A percentile compares a stretch with the other conserved stretches of the same genome.
These are phyloP conservation scores for Macrophomina phaseolina DNA, from an alignment of 2,329 filamentous ascomycete species.

Conservation along the genomic window DNA sequence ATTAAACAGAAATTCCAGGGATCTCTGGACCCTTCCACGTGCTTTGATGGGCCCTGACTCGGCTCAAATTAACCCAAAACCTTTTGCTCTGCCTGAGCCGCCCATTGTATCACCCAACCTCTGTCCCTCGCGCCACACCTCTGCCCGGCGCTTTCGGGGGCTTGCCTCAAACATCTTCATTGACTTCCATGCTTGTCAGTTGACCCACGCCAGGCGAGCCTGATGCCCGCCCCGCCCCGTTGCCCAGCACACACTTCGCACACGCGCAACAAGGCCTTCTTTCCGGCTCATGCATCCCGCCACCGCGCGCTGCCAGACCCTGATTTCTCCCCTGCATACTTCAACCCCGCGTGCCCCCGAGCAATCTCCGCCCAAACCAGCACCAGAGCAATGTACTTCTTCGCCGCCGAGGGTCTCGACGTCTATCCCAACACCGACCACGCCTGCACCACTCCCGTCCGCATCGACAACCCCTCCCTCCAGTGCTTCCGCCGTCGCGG, in stretches of 20 bases:
- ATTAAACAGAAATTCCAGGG: background rate
- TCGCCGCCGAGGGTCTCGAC: constrained; percentile 3
- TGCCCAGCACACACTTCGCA: background rate
- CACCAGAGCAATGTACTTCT: background rate
- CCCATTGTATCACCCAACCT: background rate
- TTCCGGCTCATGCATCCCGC: background rate
- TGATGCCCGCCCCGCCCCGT: background rate
- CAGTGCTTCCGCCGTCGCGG: too few species aligned
- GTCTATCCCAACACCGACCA: background rate
- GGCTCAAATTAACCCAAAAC: constrained; percentile 4
- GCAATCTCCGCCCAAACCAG: background rate
- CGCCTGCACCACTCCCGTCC: background rate
- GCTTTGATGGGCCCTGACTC: background rate
- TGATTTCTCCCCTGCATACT: background rate
- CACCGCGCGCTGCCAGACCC: background rate
- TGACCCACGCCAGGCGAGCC: background rate
- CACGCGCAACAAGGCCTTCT: background rate
- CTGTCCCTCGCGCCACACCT: background rate
- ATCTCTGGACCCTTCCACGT: background rate
- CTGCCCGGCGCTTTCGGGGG: background rate
- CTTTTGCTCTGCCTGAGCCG: background rate
- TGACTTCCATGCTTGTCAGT: background rate
- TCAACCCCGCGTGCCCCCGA: background rate
- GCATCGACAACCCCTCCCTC: background rate
- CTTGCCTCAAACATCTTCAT: background rate